Conservation (phyloP, 2,329 filamentous ascomycete genomes). For the Trichoderma lentiforme region DNA sequence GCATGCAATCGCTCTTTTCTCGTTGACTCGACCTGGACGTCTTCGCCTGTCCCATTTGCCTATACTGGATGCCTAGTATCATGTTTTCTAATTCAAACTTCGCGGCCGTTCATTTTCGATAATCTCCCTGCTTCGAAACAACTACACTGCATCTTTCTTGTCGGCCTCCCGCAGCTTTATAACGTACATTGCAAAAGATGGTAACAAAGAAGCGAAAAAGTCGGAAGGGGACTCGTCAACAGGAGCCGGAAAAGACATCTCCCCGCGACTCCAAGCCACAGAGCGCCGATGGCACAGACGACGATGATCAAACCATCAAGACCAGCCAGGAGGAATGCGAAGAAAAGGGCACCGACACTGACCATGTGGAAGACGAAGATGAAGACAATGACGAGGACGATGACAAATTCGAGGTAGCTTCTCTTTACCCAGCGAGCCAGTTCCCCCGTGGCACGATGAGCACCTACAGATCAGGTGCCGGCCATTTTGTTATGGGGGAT, state of each 20-base stretch:
- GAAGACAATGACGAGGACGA: conserved; percentile 30
- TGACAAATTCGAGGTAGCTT: conserved; percentile 34
- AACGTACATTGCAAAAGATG: not conserved
- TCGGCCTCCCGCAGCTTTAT: not conserved
- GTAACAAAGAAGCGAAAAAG: conserved; percentile 1
- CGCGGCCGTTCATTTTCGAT: not conserved
- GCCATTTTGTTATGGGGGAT: conserved; percentile 33
- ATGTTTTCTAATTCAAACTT: conserved; percentile 3
- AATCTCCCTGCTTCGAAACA: not conserved
- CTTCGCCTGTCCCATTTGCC: not conserved
- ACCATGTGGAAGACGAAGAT: conserved; percentile 28
- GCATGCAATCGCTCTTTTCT: not conserved
- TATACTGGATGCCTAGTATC: not conserved
- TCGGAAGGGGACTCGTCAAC: not conserved
- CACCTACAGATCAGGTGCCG: conserved; percentile 37
- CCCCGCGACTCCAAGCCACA: not conserved
- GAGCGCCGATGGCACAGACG: conserved; percentile 33
- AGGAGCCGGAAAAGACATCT: not conserved
- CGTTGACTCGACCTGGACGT: not conserved
- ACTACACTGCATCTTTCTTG: not conserved
- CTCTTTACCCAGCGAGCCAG: conserved; percentile 41
- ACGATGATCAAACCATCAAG: conserved; percentile 35
- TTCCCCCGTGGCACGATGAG: conserved; percentile 37
- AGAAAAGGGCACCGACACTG: conserved; percentile 22
- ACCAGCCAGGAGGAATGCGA: conserved; percentile 33